A percentile compares a stretch with the other conserved stretches of the same genome.
Evolutionary conservation across 768 basidiomycete species (phyloP).

Genomic region (Tubosaeta sp.): DNA sequence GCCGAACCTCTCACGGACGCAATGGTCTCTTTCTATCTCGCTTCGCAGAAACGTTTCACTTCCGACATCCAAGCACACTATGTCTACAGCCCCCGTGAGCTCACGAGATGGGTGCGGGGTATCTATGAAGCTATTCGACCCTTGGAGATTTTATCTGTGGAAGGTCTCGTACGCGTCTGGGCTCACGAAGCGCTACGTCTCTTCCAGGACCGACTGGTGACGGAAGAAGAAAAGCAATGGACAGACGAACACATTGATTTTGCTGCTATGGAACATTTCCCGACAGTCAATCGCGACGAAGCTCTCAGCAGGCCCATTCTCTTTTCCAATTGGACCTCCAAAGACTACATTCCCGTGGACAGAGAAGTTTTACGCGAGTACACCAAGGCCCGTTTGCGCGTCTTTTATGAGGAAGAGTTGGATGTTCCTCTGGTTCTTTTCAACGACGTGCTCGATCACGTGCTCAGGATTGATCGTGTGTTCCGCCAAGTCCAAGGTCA

Average conservation of each 20-base stretch:
- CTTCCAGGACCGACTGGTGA: conserved; percentile 95
- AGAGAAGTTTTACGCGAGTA: conserved; percentile 92
- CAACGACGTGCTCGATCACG: conserved; percentile 98
- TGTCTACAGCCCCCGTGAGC: conserved; percentile 97
- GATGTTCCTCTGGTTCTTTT: conserved; percentile 97
- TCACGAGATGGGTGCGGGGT: conserved; percentile 96
- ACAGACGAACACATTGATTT: conserved; percentile 90
- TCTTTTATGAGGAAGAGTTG: conserved; percentile 99
- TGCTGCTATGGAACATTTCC: conserved; percentile 86
- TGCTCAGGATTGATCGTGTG: conserved; percentile 95
- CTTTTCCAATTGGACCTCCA: conserved; percentile 99
- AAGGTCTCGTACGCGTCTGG: conserved; percentile 96
- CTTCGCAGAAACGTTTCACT: conserved; percentile 92
- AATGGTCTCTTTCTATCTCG: conserved; percentile 94
- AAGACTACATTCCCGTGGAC: conserved; percentile 93
- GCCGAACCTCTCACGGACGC: conserved; percentile 94
- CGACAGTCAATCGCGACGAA: conserved; percentile 82
- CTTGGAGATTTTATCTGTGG: conserved; percentile 87
- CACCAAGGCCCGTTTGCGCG: conserved; percentile 90
- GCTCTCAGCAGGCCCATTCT: conserved; percentile 87
- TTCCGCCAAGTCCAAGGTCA: conserved; percentile 99
- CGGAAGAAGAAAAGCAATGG: conserved; percentile 90
- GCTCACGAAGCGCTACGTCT: conserved; percentile 95
- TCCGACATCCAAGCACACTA: conserved; percentile 98
- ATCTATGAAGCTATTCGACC: conserved; percentile 96